Percentiles rank a stretch among this genome's conserved stretches.
Conservation (phyloP, 495 filamentous ascomycete genomes). For the Antarctomyces pellizariae region DNA sequence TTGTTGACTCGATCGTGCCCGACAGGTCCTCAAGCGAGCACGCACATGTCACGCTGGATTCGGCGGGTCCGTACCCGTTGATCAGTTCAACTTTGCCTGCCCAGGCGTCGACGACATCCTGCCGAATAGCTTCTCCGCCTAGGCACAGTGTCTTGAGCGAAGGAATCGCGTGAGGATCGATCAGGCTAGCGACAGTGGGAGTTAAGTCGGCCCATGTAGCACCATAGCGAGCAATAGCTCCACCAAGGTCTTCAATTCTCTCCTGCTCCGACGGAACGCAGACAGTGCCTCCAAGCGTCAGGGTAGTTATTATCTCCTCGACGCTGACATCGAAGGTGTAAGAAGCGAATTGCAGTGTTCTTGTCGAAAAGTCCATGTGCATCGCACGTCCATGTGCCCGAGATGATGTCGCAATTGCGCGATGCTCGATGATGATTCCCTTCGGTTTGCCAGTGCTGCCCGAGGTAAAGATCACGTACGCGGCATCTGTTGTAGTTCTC, state of each 20-base stretch:
- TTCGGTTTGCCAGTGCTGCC: conserved; percentile 34
- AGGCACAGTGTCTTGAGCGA: conserved; percentile 23
- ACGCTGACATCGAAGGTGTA: conserved; percentile 47
- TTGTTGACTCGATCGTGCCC: conserved; percentile 18
- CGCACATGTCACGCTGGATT: conserved; percentile 8
- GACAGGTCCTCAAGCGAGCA: no score
- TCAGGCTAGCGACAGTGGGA: no score
- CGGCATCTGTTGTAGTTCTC: no score
- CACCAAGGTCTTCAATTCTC: conserved; percentile 15
- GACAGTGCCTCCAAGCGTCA: conserved; percentile 28
- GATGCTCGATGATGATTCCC: conserved; percentile 22
- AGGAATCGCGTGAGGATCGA: conserved; percentile 19
- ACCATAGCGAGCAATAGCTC: conserved; percentile 17
- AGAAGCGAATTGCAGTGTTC: conserved; percentile 43
- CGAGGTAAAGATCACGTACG: conserved; percentile 35
- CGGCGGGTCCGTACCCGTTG: conserved; percentile 34
- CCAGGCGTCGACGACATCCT: conserved; percentile 30
- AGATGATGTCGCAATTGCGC: conserved; percentile 15
- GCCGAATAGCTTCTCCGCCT: conserved; percentile 31
- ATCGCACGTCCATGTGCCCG: conserved; percentile 24
- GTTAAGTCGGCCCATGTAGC: no score
- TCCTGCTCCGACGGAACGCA: conserved; percentile 21
- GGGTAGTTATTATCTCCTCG: conserved; percentile 38
- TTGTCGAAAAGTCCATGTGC: conserved; percentile 22
- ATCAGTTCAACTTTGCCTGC: conserved; percentile 23